phyloP scores from a whole-genome alignment of 345 rosid species.

The Noccaea bulbosa region DNA sequence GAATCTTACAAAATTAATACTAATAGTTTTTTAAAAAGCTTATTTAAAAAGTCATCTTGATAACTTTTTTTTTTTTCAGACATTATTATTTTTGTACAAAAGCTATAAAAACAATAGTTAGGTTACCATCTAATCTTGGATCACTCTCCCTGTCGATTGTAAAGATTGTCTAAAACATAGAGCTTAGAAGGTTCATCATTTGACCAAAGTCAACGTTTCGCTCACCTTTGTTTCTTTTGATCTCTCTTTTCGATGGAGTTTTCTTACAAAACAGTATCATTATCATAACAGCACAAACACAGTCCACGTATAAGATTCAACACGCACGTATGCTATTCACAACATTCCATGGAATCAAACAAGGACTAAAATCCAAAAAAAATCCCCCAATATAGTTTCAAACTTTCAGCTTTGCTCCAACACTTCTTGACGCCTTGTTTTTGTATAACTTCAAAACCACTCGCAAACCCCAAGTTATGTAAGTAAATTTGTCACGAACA shows the following conservation, averaged over 20 bases:
- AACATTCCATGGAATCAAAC: conserved; percentile 32
- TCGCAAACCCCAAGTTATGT: neutral
- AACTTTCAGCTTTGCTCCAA: conserved; percentile 17
- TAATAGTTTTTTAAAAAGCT: too few relatives aligned
- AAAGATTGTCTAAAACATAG: neutral
- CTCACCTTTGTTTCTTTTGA: too few relatives aligned
- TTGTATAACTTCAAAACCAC: conserved; percentile 35
- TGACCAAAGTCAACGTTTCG: neutral
- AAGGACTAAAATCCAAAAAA: neutral
- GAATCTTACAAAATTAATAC: too few relatives aligned
- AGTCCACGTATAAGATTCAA: too few relatives aligned
- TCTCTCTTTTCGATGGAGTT: too few relatives aligned
- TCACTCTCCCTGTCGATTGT: neutral
- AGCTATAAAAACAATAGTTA: conserved; percentile 10
- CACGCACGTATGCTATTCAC: conserved; percentile 24
- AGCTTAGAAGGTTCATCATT: neutral
- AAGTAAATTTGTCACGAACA: conserved; percentile 1
- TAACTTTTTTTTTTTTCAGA: too few relatives aligned
- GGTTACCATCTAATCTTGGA: conserved; percentile 4
- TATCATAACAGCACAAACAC: too few relatives aligned
- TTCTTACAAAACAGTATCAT: too few relatives aligned
- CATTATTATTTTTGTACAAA: neutral
- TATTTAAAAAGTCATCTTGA: too few relatives aligned
- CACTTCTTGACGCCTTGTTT: conserved; percentile 22
- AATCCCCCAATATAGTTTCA: conserved; percentile 19